These are phyloP conservation scores for Pseudotulostoma volvatum DNA, from an alignment of 495 filamentous ascomycete genomes.

Conservation along the genomic window DNA sequence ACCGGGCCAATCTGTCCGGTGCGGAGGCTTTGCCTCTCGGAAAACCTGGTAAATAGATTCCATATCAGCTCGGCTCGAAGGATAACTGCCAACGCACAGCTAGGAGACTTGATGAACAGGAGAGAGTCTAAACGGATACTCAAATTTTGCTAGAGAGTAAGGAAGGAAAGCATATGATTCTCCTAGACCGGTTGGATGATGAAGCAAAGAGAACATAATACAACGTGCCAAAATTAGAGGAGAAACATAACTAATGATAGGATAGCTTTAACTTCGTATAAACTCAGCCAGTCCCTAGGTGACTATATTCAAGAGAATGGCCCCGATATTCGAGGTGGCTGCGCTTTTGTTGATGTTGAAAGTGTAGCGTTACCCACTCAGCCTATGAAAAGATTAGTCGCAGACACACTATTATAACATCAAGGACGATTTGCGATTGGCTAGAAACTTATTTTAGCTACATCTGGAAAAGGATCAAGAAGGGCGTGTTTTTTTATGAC, in stretches of 20 bases:
- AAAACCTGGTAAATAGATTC: constrained; percentile 33
- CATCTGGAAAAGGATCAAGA: not conserved
- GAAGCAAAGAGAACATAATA: not conserved
- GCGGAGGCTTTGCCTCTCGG: constrained; percentile 34
- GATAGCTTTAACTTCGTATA: not conserved
- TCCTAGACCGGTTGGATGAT: not conserved
- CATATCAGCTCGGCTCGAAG: constrained; percentile 60
- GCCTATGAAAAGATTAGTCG: too few relatives aligned
- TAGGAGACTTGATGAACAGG: not conserved
- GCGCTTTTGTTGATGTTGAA: not conserved
- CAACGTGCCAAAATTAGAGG: not conserved
- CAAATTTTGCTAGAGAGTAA: not conserved
- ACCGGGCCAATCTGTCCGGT: constrained; percentile 41
- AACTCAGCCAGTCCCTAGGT: not conserved
- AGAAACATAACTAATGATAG: not conserved
- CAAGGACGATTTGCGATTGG: not conserved
- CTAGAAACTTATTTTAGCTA: not conserved
- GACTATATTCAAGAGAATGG: not conserved
- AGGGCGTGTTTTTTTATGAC: not conserved
- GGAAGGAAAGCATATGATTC: not conserved
- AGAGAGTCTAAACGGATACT: not conserved
- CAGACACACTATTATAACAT: too few relatives aligned
- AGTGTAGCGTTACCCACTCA: not conserved
- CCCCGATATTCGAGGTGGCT: not conserved
- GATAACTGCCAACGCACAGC: not conserved